Conservation (phyloP, 768 basidiomycete genomes). For the Rhizopogon vesiculosus region DNA sequence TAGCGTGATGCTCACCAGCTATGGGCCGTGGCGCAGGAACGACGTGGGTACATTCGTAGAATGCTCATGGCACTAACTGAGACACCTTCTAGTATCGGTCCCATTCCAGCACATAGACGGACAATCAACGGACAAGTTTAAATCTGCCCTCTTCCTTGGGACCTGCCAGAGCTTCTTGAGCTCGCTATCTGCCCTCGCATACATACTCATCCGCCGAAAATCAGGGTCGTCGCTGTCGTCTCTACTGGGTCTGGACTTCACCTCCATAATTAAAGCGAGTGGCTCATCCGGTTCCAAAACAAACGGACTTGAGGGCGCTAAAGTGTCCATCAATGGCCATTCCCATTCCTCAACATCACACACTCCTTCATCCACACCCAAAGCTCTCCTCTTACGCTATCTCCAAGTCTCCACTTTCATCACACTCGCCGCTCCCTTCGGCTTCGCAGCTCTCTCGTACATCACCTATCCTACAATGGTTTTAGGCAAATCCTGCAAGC, state of each 20-base stretch:
- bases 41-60: conserved; percentile 47
- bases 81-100: conserved; percentile 58
- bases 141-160: conserved; percentile 80
- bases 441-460: conserved; percentile 91
- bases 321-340: conserved; percentile 33
- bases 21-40: conserved; percentile 93
- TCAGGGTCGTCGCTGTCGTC: conserved; percentile 47
- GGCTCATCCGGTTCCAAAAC: conserved; percentile 19
- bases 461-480: conserved; percentile 99
- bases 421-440: conserved; percentile 90
- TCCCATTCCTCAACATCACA: conserved; percentile 18
- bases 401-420: conserved; percentile 85
- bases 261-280: conserved; percentile 14
- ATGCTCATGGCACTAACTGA: not conserved
- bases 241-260: conserved; percentile 54
- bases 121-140: conserved; percentile 64
- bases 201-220: conserved; percentile 62
- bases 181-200: conserved; percentile 70
- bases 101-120: conserved; percentile 74
- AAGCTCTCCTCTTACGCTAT: conserved; percentile 63
- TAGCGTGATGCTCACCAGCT: conserved; percentile 37
- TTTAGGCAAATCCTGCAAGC: conserved; percentile 97
- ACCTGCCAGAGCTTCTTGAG: conserved; percentile 81
- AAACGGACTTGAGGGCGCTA: conserved; percentile 25
- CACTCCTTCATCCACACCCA: conserved; percentile 24